Conservation (phyloP, 306 rosid genomes). For the Cucumis melo region DNA sequence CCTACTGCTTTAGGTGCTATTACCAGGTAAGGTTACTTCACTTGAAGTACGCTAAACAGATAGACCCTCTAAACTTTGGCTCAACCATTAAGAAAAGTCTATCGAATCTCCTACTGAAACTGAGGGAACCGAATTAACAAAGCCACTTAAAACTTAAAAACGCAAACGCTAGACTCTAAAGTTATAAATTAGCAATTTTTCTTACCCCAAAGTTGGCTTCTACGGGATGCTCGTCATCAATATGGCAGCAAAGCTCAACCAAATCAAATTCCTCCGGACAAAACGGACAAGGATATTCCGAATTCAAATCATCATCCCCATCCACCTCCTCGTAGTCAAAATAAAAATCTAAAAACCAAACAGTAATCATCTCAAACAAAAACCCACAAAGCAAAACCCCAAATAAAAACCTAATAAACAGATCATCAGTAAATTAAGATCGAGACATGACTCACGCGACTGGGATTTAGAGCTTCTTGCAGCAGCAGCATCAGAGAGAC, state of each 20-base stretch:
- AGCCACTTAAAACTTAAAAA: not conserved
- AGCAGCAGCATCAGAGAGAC: slow-evolving; percentile 28
- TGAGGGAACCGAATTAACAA: not conserved
- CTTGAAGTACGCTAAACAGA: not conserved
- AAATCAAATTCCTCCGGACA: slow-evolving; percentile 56
- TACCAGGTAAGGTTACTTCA: not conserved
- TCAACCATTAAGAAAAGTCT: not conserved
- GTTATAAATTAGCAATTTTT: not conserved
- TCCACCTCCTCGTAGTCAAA: slow-evolving; percentile 51
- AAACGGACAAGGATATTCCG: slow-evolving; percentile 50
- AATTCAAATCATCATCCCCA: slow-evolving; percentile 35
- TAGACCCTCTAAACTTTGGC: not conserved
- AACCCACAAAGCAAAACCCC: not conserved
- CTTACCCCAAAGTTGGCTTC: slow-evolving; percentile 49
- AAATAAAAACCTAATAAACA: not conserved
- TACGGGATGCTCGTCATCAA: slow-evolving; percentile 48
- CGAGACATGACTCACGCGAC: slow-evolving; percentile 26
- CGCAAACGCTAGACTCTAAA: not conserved
- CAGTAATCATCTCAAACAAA: not conserved
- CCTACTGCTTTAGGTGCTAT: not conserved
- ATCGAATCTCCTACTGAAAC: not conserved
- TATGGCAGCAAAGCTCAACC: slow-evolving; percentile 45
- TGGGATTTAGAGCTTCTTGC: slow-evolving; percentile 36
- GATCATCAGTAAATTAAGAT: not conserved
- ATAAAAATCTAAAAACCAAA: slow-evolving; percentile 30